Percentiles rank a stretch among this genome's conserved stretches.
Conservation (phyloP, 257 asterid species). For the Lithospermum erythrorhizon region DNA sequence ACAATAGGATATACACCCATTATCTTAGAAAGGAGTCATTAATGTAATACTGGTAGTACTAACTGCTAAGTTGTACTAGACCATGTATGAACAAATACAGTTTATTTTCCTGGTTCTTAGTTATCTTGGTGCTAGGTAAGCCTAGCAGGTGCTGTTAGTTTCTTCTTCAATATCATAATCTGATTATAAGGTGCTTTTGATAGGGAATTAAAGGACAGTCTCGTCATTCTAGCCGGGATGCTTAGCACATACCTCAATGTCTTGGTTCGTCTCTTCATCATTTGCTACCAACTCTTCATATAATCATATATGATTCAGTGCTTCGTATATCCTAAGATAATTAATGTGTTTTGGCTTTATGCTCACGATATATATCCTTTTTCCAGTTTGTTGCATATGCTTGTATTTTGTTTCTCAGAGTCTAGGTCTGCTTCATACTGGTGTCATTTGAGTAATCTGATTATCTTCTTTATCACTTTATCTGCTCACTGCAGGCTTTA, state of each 20-base stretch:
- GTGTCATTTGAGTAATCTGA: not conserved
- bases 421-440: too few relatives aligned
- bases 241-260: conserved; percentile 78
- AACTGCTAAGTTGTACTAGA: too few relatives aligned
- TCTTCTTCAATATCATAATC: conserved; percentile 9
- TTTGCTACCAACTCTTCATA: not conserved
- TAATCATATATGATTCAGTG: not conserved
- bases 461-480: not conserved
- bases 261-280: conserved; percentile 46
- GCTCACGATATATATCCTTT: not conserved
- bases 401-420: not conserved
- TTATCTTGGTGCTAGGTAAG: not conserved
- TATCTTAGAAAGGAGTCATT: too few relatives aligned
- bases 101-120: not conserved
- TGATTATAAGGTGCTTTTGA: conserved; percentile 10
- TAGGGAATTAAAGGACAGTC: conserved; percentile 80
- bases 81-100: too few relatives aligned
- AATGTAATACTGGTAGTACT: too few relatives aligned
- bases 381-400: not conserved
- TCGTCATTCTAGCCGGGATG: conserved; percentile 74
- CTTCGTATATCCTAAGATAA: too few relatives aligned
- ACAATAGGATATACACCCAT: too few relatives aligned
- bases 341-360: too few relatives aligned
- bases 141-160: not conserved
- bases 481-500: conserved; percentile 52